Evolutionary conservation across 2,329 filamentous ascomycete genomes (phyloP).

Genomic region (Xylariales sp.): DNA sequence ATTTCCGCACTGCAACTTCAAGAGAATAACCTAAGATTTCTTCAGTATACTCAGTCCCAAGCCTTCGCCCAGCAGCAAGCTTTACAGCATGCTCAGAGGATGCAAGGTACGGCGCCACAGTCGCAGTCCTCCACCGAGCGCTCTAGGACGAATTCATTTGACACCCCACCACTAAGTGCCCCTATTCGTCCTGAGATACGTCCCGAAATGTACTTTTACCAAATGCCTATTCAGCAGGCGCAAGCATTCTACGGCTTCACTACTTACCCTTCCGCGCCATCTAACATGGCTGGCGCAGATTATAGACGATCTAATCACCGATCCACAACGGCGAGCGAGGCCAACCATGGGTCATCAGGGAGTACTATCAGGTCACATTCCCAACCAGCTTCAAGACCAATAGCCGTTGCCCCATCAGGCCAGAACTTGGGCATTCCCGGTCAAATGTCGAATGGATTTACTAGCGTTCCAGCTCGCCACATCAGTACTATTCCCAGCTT

Average conservation of each 20-base stretch:
- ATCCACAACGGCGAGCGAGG: constrained; percentile 62
- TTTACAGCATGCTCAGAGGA: constrained; percentile 57
- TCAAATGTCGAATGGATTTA: constrained; percentile 53
- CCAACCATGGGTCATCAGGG: constrained; percentile 59
- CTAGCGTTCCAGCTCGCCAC: constrained; percentile 54
- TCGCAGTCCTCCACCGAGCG: constrained; percentile 59
- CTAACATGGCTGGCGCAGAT: constrained; percentile 60
- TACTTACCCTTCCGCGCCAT: constrained; percentile 68
- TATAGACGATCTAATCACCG: constrained; percentile 69
- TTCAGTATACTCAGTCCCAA: constrained; percentile 61
- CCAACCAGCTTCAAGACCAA: constrained; percentile 68
- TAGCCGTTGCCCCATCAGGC: constrained; percentile 49
- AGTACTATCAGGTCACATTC: constrained; percentile 73
- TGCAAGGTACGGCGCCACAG: constrained; percentile 52
- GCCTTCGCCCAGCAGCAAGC: constrained; percentile 58
- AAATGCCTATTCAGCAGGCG: constrained; percentile 54
- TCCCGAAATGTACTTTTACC: constrained; percentile 67
- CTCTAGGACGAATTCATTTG: constrained; percentile 72
- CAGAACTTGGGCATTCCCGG: constrained; percentile 48
- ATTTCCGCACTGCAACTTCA: constrained; percentile 60
- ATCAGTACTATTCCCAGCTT: constrained; percentile 65
- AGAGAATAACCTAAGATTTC: constrained; percentile 58
- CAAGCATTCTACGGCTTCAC: constrained; percentile 62
- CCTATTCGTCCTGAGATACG: constrained; percentile 67
- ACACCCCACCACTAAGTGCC: constrained; percentile 69